Percentiles rank a stretch among this genome's conserved stretches.
phyloP scores from a whole-genome alignment of 176 grass and related monocot genomes.

The Oryza meridionalis region DNA sequence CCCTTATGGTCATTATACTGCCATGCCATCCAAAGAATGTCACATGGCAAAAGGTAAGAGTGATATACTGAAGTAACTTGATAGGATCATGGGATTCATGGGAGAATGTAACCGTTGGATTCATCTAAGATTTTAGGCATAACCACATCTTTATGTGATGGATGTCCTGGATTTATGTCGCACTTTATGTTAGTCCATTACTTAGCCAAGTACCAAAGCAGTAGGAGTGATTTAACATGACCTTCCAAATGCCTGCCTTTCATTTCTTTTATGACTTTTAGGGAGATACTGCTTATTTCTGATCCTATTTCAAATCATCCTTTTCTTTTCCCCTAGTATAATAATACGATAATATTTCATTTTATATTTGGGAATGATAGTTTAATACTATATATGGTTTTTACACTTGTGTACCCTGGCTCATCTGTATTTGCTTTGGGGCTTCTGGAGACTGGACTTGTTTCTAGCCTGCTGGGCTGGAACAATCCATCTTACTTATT shows the following conservation, averaged over 20 bases:
- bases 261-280: slow-evolving; percentile 6
- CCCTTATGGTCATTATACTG: slow-evolving; percentile 74
- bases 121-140: slow-evolving; percentile 18
- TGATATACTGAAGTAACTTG: slow-evolving; percentile 40
- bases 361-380: background rate
- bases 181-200: background rate
- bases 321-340: background rate
- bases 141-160: background rate
- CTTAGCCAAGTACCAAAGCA: slow-evolving; percentile 1
- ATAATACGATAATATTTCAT: background rate
- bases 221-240: slow-evolving; percentile 10
- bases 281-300: slow-evolving; percentile 16
- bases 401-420: background rate
- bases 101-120: slow-evolving; percentile 32
- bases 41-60: slow-evolving; percentile 97
- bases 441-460: slow-evolving; percentile 8
- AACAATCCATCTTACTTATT: background rate
- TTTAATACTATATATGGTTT: background rate
- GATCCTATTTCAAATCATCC: slow-evolving; percentile 12
- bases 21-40: slow-evolving; percentile 85
- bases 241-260: background rate
- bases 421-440: slow-evolving; percentile 2
- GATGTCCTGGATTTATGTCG: slow-evolving; percentile 15
- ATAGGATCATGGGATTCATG: slow-evolving; percentile 39
- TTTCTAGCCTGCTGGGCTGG: background rate